phyloP scores from a whole-genome alignment of 2,329 filamentous ascomycete species.

The Pseudocercospora pini-densiflorae region DNA sequence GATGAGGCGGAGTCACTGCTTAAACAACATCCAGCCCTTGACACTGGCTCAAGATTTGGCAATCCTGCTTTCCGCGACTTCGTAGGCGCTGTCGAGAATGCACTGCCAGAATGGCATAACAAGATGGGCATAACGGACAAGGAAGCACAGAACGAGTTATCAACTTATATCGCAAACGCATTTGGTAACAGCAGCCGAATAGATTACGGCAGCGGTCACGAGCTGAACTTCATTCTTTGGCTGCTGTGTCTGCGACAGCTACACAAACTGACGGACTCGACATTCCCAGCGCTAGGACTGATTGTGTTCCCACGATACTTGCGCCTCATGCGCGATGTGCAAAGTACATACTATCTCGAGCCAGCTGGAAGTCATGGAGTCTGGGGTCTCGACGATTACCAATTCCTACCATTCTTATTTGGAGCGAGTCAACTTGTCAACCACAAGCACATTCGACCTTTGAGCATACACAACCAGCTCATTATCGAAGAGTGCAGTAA shows the following conservation, averaged over 20 bases:
- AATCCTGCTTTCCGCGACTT: constrained; percentile 89
- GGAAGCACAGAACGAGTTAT: constrained; percentile 69
- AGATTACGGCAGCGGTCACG: constrained; percentile 96
- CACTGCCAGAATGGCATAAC: constrained; percentile 65
- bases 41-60: constrained; percentile 90
- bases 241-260: constrained; percentile 91
- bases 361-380: constrained; percentile 64
- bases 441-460: constrained; percentile 62
- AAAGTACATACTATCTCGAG: constrained; percentile 94
- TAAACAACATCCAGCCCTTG: constrained; percentile 73
- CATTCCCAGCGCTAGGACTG: constrained; percentile 77
- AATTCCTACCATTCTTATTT: constrained; percentile 58
- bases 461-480: constrained; percentile 80
- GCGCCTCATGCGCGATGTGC: constrained; percentile 81
- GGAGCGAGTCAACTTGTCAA: constrained; percentile 62
- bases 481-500: constrained; percentile 82
- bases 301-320: constrained; percentile 83
- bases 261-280: constrained; percentile 62
- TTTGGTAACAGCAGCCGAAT: constrained; percentile 88
- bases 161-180: constrained; percentile 78
- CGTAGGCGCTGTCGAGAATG: constrained; percentile 65
- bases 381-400: constrained; percentile 59
- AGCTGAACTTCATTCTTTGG: constrained; percentile 97
- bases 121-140: constrained; percentile 58
- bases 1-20: constrained; percentile 71